A percentile compares a stretch with the other conserved stretches of the same genome.
Evolutionary conservation across 768 basidiomycete genomes (phyloP).

Genomic region (Floccularia luteovirens): DNA sequence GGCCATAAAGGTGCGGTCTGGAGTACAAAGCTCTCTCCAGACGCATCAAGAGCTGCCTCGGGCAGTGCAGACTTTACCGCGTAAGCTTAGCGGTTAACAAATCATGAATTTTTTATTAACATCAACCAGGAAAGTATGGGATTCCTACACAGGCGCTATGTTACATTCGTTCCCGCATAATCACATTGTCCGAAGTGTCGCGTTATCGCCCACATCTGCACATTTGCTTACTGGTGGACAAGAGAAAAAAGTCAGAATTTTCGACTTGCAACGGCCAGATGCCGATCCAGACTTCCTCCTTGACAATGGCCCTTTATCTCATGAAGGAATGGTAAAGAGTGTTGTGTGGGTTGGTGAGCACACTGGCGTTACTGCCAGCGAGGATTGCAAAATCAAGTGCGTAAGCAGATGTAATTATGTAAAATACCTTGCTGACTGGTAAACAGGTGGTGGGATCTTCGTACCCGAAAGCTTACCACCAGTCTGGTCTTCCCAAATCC

Average conservation of each 20-base stretch:
- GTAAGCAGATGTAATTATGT: conserved; percentile 11
- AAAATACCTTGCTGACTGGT: conserved; percentile 7
- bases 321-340: conserved; percentile 88
- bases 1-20: conserved; percentile 95
- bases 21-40: conserved; percentile 86
- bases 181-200: conserved; percentile 96
- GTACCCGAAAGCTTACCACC: conserved; percentile 66
- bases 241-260: conserved; percentile 96
- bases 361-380: conserved; percentile 83
- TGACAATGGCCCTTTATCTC: conserved; percentile 54
- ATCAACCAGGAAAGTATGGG: conserved; percentile 84
- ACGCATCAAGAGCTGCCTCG: conserved; percentile 81
- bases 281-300: conserved; percentile 79
- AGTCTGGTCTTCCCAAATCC: conserved; percentile 67
- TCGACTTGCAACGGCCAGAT: conserved; percentile 82
- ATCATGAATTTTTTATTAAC: conserved; percentile 8
- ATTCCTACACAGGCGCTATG: conserved; percentile 80
- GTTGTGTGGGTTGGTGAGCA: conserved; percentile 91
- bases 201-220: conserved; percentile 62
- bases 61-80: conserved; percentile 97
- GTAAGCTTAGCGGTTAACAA: conserved; percentile 38
- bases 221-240: conserved; percentile 88
- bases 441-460: conserved; percentile 92
- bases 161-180: conserved; percentile 97
- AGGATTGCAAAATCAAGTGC: conserved; percentile 88